Evolutionary conservation across 192 early-diverging fungal species (phyloP).

Genomic region (Coemansia sp.): DNA sequence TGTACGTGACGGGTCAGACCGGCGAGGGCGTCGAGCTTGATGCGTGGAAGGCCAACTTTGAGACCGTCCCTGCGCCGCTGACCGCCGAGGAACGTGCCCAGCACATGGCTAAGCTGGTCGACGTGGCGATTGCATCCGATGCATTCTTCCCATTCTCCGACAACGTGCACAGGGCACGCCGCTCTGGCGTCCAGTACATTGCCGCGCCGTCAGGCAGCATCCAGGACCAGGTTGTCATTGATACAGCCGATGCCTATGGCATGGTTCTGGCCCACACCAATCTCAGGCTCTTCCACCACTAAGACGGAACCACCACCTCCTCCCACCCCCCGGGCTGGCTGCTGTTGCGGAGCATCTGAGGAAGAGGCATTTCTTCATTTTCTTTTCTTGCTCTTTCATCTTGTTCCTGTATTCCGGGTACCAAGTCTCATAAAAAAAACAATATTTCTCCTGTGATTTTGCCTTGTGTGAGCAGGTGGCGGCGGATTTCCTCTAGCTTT

Average conservation of each 20-base stretch:
- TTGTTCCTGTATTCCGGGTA: too few species aligned
- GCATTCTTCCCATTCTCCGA: slow-evolving; percentile 99
- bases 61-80: slow-evolving; percentile 72
- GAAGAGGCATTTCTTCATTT: too few species aligned
- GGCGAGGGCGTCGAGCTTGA: slow-evolving; percentile 65
- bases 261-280: slow-evolving; percentile 87
- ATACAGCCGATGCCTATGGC: slow-evolving; percentile 74
- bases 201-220: slow-evolving; percentile 92
- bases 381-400: too few species aligned
- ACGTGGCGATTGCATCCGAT: slow-evolving; percentile 89
- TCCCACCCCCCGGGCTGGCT: too few species aligned
- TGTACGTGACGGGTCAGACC: slow-evolving; percentile 89
- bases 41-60: slow-evolving; percentile 83
- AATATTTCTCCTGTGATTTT: too few species aligned
- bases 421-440: too few species aligned
- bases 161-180: slow-evolving; percentile 83
- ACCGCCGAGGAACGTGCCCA: slow-evolving; percentile 76
- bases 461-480: too few species aligned
- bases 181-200: slow-evolving; percentile 84
- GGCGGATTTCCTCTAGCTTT: too few species aligned
- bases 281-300: slow-evolving; percentile 96
- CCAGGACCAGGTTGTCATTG: slow-evolving; percentile 82
- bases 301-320: too few species aligned
- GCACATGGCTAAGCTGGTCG: slow-evolving; percentile 68
- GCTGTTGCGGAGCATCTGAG: too few species aligned